Base-by-base conservation (phyloP, 129 eudicot species). In the Escallonia herrerae region DNA sequence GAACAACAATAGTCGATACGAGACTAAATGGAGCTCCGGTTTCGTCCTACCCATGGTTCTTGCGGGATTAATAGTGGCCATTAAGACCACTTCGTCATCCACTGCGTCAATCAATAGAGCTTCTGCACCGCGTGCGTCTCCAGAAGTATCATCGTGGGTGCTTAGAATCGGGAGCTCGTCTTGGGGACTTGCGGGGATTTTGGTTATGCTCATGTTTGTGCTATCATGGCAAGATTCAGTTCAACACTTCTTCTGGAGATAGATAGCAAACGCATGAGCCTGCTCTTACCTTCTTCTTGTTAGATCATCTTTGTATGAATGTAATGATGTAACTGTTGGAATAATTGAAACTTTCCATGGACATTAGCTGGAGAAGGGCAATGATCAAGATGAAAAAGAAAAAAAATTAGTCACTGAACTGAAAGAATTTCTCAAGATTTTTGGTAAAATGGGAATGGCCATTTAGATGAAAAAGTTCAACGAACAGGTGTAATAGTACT, bases 181-280 rank as follows among this genome's bases (percentile, higher is more conserved):
- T 33, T 91, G 93, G 94, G 90, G 97, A 12, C 82, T 87, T 44
- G 97, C 88, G 12, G 84, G 74, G 67, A 43, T 91, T 69, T 69
- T 91, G 72, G 74, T 81, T 6, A 58, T 83, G 90, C 75, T 91
- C 15, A 46, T 90, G 76, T 79, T 80, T 62, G 81, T 90, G 55
- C 66, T 87, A 46, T 84, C 90, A 15, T 90, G 95, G 87, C 93
- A 87, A 67, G 67, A 66, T 13, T 83, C 86, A 42, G 80, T 82
- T 61, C 91, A 82, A 48, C 95, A 82, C 15, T 84, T 86, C 62
- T 76, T 90, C 5, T 82, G 94, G 95, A 91, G 82, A 79, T 84
- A 82, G 63, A 72, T 37, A 42, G 9, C 9, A 49, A 7, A 49
- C 33, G 33, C 33, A 1, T 22, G 33, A 22, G 1, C 33, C 33